Evolutionary conservation across 495 filamentous ascomycete genomes (phyloP).

Genomic region (Penicillium waksmanii): DNA sequence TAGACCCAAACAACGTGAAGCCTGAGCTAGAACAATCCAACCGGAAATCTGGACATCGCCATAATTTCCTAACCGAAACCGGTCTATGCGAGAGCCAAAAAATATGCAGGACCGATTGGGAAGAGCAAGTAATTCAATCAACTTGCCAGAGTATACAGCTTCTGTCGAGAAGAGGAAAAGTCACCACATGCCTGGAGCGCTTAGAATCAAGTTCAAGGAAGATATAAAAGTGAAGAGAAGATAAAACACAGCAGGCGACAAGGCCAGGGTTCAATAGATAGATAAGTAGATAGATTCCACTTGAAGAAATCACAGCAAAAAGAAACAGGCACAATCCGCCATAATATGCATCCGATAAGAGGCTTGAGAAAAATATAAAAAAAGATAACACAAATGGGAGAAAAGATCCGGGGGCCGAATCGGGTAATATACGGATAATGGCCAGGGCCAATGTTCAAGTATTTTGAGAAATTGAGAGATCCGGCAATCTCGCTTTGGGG

Average conservation of each 20-base stretch:
- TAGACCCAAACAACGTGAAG: background rate
- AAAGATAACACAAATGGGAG: constrained; percentile 7
- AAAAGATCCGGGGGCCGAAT: constrained; percentile 10
- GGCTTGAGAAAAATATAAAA: constrained; percentile 6
- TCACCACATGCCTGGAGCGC: constrained; percentile 24
- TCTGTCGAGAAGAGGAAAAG: constrained; percentile 16
- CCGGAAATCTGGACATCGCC: background rate
- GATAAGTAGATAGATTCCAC: background rate
- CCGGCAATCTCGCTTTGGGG: no score
- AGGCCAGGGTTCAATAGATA: constrained; percentile 6
- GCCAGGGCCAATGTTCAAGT: constrained; percentile 7
- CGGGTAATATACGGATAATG: constrained; percentile 11
- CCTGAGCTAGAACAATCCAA: background rate
- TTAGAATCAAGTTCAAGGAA: constrained; percentile 8
- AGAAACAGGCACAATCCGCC: constrained; percentile 23
- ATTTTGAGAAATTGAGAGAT: background rate
- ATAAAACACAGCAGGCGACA: constrained; percentile 14
- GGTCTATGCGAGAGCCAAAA: constrained; percentile 3
- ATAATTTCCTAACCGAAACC: background rate
- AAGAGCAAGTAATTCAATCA: constrained; percentile 3
- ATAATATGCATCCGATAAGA: constrained; percentile 27
- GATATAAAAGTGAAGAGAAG: constrained; percentile 18
- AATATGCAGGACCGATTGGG: background rate
- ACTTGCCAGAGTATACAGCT: constrained; percentile 16
- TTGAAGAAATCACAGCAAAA: constrained; percentile 4